Percentiles rank a stretch among this genome's conserved stretches.
These are phyloP conservation scores for Cladosporium sp. DNA, from an alignment of 2,329 filamentous ascomycete genomes.

Conservation along the genomic window DNA sequence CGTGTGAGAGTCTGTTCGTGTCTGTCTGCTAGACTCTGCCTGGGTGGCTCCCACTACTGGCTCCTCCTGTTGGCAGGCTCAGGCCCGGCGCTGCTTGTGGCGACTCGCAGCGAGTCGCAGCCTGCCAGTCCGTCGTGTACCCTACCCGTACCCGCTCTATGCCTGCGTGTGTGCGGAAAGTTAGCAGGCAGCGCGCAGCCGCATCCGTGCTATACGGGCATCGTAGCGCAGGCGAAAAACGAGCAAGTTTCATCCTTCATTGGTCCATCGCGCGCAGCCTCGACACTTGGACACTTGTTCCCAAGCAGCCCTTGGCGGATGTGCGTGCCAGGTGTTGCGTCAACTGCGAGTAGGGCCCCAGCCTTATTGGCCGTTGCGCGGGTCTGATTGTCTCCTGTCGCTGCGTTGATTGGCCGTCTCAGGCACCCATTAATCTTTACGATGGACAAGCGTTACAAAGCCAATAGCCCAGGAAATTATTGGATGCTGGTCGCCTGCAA, in stretches of 20 bases:
- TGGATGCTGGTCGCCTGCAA: conserved; percentile 12
- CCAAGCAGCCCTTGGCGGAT: conserved; percentile 8
- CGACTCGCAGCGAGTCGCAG: conserved; percentile 15
- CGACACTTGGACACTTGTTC: conserved; percentile 16
- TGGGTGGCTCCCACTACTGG: neutral
- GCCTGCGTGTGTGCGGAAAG: conserved; percentile 17
- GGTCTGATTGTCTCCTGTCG: conserved; percentile 10
- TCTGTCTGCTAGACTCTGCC: neutral
- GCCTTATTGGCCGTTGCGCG: conserved; percentile 19
- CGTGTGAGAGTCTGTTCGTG: neutral
- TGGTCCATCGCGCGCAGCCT: conserved; percentile 11
- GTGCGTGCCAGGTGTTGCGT: conserved; percentile 18
- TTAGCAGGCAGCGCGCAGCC: conserved; percentile 5
- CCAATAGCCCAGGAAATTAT: conserved; percentile 22
- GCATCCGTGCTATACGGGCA: conserved; percentile 9
- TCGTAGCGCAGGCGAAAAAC: conserved; percentile 15
- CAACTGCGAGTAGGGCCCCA: conserved; percentile 13
- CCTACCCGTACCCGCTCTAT: conserved; percentile 12
- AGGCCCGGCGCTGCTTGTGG: conserved; percentile 2
- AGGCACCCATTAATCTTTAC: conserved; percentile 17
- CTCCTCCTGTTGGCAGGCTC: conserved; percentile 3
- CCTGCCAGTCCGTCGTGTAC: conserved; percentile 8
- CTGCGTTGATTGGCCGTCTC: conserved; percentile 11
- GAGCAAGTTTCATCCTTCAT: conserved; percentile 13
- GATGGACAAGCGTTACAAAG: conserved; percentile 18